Base-by-base conservation (phyloP, 2,329 filamentous ascomycete species). In the Rhinocladiella mackenziei region DNA sequence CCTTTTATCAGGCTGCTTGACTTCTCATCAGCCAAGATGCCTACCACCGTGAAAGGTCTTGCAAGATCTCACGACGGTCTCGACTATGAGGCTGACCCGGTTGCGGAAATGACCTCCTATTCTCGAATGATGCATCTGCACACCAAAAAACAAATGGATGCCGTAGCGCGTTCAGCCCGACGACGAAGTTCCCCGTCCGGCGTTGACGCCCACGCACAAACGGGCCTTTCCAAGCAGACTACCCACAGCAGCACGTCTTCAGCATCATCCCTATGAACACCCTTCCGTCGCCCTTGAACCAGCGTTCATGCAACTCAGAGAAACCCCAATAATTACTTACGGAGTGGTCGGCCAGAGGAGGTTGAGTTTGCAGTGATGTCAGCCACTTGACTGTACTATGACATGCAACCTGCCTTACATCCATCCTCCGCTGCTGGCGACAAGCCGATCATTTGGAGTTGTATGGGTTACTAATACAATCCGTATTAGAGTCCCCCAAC, bases 131-230 rank as follows among this genome's bases (percentile, higher is more conserved):
- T 84, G 75, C 77, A 79, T 58, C 71, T 75, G 42, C 78, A 83
- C 65, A 83, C 80, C 50, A 80, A 79, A 68, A 69, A 73, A 43
- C 80, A 81, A 60, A 81, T 84, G 76, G 77, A 83, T 50, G 69
- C 69, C 5, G 71, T 71, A n/a, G 67, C 70, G 9, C 68, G 70
- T 3, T 69, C 71, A 8, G 69, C 73, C 1, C 60, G 63, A 22
- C 61, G 66, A 32, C 62, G 65, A 49, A 54, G 51, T 39, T 15
- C 46, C 31, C 32, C 30, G 17, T 8, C 29, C 10, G 46, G 31
- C 20, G 51, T 56, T 17, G 39, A 52, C 29, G 39, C 51, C 13
- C 48, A 56, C 15, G 45, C 48, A 13, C 15, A 51, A 17, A 13
- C 29, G 4, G 29, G 32, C 3, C 9, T 54, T 1, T 49, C 47